Evolutionary conservation across 805 yeast species (phyloP), one percentile per base, ranked within the genome.

Genomic region (Tetrapisispora iriomotensis): DNA sequence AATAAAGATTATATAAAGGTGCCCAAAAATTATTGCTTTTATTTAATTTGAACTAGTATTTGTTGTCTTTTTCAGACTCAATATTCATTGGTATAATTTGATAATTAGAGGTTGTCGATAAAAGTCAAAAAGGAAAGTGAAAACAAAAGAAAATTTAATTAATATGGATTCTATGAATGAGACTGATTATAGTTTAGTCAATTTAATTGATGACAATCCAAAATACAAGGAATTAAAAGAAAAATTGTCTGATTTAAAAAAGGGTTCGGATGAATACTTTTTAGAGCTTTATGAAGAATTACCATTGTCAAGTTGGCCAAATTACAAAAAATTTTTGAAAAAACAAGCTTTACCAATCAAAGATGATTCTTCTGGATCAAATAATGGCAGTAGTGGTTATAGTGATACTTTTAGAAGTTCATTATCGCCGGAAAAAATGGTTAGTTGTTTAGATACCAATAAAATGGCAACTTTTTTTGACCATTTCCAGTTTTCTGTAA

Each of bases 351-450:
- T 54, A 1, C 43, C 51, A 2, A 28, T 72, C 0, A 66, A 71
- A 0, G 10, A 7, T 22, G 14, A 20, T 8, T 6, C 12, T 17
- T 20, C 15, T 3, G n/a, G 3, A 9, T 6, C 8, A 5, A 64
- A 64, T 19, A 45, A 69, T 14, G 28, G 38, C 14, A 48, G 55
- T 20, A 49, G 57, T 36, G 61, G 61, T 2, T 71, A 57, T 54
- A 72, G 82, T 21, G 67, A 73, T 2, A 54, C 72, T 8, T 79
- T 67, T 51, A 61, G 85, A 40, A 75, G 67, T 47, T 54, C 57
- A 10, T 47, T 58, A 12, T 46, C 63, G 6, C 54, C 61, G 14
- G 63, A 58, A 20, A 47, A 50, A 12, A 50, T 61, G 14, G 59
- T 71, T 18, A 58, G 62, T 12, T 44, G 60, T 32, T 41, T 73